These are phyloP conservation scores for Sporothrix dimorphospora DNA, from an alignment of 2,329 filamentous ascomycete species.

Conservation along the genomic window DNA sequence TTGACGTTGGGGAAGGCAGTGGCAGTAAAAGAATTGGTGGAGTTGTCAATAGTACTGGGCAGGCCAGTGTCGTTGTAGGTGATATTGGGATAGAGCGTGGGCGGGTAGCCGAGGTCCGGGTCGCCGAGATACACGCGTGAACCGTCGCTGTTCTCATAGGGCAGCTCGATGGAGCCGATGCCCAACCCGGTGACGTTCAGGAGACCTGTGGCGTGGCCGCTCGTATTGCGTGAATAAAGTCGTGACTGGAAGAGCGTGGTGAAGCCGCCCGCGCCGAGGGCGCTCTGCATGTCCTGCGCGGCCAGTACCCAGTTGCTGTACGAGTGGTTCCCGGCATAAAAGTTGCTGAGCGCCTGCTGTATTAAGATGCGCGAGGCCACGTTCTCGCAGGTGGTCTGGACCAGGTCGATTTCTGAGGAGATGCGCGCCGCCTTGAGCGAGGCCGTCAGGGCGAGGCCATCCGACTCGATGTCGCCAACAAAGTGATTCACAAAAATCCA, in stretches of 20 bases:
- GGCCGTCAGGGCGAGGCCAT: constrained; percentile 74
- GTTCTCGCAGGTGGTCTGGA: constrained; percentile 73
- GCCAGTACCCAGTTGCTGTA: constrained; percentile 64
- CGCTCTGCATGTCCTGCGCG: constrained; percentile 68
- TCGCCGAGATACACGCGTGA: constrained; percentile 64
- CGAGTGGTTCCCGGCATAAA: constrained; percentile 60
- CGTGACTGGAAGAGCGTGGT: constrained; percentile 68
- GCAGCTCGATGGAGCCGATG: constrained; percentile 60
- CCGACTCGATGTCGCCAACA: constrained; percentile 56
- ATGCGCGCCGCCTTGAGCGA: constrained; percentile 85
- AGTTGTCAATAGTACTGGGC: constrained; percentile 47
- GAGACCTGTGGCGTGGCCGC: constrained; percentile 59
- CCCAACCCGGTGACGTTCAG: constrained; percentile 64
- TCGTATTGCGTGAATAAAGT: constrained; percentile 71
- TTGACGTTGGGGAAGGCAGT: constrained; percentile 54
- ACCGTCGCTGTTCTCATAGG: constrained; percentile 63
- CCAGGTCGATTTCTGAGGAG: constrained; percentile 74
- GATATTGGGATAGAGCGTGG: constrained; percentile 76
- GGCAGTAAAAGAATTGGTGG: constrained; percentile 50
- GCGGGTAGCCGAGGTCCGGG: constrained; percentile 67
- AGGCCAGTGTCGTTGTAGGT: constrained; percentile 59
- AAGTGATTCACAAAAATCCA: constrained; percentile 62
- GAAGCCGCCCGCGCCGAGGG: constrained; percentile 64
- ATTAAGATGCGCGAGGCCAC: constrained; percentile 69
- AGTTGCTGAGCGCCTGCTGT: constrained; percentile 56